Evolutionary conservation across 805 yeast genomes (phyloP).

Genomic region (Lipomyces orientalis): DNA sequence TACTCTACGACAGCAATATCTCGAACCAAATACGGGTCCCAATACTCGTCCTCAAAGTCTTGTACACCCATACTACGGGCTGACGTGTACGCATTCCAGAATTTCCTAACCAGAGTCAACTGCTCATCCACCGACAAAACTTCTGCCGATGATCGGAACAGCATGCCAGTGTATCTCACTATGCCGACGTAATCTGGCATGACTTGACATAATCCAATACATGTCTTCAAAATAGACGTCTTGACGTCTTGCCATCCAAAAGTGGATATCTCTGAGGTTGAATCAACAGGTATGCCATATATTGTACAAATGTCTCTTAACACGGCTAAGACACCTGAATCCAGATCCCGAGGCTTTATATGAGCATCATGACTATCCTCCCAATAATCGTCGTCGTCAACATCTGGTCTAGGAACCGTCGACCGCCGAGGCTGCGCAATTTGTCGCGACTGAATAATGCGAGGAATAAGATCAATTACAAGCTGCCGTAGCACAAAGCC

Average conservation of each 20-base stretch:
- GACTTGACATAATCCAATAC: constrained; percentile 60
- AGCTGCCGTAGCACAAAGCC: constrained; percentile 72
- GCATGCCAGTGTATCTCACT: constrained; percentile 37
- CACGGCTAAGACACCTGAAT: constrained; percentile 50
- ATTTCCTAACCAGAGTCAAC: constrained; percentile 16
- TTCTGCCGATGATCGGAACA: constrained; percentile 26
- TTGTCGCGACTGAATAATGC: constrained; percentile 36
- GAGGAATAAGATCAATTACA: constrained; percentile 52
- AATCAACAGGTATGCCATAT: constrained; percentile 55
- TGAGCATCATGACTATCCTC: constrained; percentile 2
- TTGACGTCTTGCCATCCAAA: constrained; percentile 64
- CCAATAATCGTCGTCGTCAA: constrained; percentile 2
- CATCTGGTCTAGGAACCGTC: background rate
- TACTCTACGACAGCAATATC: constrained; percentile 49
- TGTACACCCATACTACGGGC: constrained; percentile 29
- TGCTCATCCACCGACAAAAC: constrained; percentile 33
- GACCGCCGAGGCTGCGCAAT: constrained; percentile 13
- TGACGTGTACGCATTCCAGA: constrained; percentile 23
- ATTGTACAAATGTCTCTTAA: constrained; percentile 56
- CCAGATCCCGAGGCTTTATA: constrained; percentile 13
- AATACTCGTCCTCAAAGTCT: constrained; percentile 53
- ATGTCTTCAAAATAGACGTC: constrained; percentile 58
- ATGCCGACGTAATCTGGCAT: constrained; percentile 54
- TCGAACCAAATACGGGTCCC: constrained; percentile 76
- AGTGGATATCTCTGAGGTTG: constrained; percentile 28